A percentile compares a stretch with the other conserved stretches of the same genome.
Conservation (phyloP, 148 eudicot species). For the Vaccinium myrtillus region DNA sequence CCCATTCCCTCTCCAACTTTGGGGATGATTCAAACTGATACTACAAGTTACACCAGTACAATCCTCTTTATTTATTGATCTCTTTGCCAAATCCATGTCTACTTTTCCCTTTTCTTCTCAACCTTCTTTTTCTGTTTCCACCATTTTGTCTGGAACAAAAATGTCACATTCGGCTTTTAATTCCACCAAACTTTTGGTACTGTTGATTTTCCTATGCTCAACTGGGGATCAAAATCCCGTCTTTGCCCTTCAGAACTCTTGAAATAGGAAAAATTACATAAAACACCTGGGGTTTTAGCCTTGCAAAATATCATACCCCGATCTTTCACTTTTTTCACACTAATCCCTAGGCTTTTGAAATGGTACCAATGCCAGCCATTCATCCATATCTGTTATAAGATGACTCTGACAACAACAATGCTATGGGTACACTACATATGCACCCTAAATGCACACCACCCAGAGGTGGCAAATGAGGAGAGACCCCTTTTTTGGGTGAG, state of each 20-base stretch:
- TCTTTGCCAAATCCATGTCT: not conserved
- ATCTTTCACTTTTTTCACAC: not conserved
- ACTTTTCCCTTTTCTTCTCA: conserved; percentile 1
- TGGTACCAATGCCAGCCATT: not conserved
- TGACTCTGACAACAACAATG: no score
- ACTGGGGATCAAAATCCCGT: not conserved
- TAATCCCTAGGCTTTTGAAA: not conserved
- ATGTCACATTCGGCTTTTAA: conserved; percentile 7
- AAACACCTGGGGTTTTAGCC: not conserved
- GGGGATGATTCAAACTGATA: conserved; percentile 1
- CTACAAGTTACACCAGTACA: not conserved
- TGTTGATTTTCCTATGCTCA: not conserved
- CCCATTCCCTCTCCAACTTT: not conserved
- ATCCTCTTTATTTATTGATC: not conserved
- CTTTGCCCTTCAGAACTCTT: not conserved
- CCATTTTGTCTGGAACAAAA: conserved; percentile 19
- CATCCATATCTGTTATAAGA: not conserved
- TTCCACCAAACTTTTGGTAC: not conserved
- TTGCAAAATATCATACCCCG: not conserved
- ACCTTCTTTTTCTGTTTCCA: conserved; percentile 13
- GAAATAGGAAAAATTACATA: not conserved
- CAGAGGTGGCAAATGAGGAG: no score
- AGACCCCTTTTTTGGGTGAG: no score
- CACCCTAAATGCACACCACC: no score
- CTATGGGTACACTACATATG: no score